These are phyloP conservation scores for Amauroascus verrucosus DNA, from an alignment of 2,329 filamentous ascomycete genomes.

Conservation along the genomic window DNA sequence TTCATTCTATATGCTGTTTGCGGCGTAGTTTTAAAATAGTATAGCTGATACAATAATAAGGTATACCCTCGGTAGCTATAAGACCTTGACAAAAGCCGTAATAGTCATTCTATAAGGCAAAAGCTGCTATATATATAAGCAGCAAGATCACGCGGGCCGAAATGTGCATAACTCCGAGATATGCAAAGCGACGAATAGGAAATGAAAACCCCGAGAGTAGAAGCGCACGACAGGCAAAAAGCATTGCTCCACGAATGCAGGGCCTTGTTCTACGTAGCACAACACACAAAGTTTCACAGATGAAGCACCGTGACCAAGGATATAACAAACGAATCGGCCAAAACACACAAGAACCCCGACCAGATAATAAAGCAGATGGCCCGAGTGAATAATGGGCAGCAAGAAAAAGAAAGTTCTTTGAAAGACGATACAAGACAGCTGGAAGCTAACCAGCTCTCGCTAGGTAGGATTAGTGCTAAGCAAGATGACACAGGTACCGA, in stretches of 20 bases:
- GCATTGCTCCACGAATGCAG: neutral
- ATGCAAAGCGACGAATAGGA: neutral
- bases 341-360: neutral
- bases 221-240: neutral
- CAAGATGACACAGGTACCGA: constrained; percentile 38
- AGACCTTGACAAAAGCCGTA: neutral
- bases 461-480: constrained; percentile 29
- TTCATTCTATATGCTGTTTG: neutral
- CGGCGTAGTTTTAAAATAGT: neutral
- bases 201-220: neutral
- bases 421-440: no score
- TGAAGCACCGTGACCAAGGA: neutral
- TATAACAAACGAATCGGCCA: no score
- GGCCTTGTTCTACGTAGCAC: constrained; percentile 1
- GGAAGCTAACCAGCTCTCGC: no score
- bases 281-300: neutral
- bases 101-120: neutral
- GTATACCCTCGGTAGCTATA: neutral
- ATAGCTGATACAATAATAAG: neutral
- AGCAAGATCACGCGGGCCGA: neutral
- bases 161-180: constrained; percentile 6
- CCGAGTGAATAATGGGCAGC: neutral
- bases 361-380: neutral
- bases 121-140: neutral
- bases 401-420: neutral